A percentile compares a stretch with the other conserved stretches of the same genome.
Conservation (phyloP, 176 grass and related monocot genomes). For the Echinochloa phyllopogon region DNA sequence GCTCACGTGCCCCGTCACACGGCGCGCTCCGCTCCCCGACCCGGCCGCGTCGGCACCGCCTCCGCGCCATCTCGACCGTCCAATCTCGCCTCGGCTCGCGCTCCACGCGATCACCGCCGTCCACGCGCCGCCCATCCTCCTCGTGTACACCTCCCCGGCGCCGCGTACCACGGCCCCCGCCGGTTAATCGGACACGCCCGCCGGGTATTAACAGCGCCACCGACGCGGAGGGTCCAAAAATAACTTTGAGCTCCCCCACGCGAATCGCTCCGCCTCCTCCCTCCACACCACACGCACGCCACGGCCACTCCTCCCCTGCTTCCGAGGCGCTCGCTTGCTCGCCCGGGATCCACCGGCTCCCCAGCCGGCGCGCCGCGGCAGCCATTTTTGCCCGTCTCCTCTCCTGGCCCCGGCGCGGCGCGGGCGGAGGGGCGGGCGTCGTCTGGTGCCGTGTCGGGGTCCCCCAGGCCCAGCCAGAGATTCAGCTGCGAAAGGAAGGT, state of each 20-base stretch:
- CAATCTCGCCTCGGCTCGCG: neutral
- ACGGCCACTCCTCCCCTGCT: constrained; percentile 25
- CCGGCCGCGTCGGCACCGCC: constrained; percentile 3
- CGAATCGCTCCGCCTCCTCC: constrained; percentile 45
- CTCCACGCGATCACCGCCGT: neutral
- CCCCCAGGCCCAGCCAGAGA: neutral
- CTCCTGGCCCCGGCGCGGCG: neutral
- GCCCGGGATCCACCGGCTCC: constrained; percentile 38
- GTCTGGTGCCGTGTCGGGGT: constrained; percentile 32
- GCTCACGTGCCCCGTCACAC: constrained; percentile 35
- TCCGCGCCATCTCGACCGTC: constrained; percentile 3
- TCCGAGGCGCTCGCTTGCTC: neutral
- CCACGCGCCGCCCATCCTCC: neutral
- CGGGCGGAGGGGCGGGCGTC: neutral
- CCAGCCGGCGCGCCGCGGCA: constrained; percentile 23
- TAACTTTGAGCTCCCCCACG: constrained; percentile 53
- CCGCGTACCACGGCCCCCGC: constrained; percentile 14
- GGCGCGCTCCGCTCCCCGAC: neutral
- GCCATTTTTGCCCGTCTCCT: neutral
- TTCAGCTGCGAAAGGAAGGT: constrained; percentile 35
- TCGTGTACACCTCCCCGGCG: constrained; percentile 20
- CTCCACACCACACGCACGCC: neutral
- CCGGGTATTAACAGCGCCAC: constrained; percentile 6
- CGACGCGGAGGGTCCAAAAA: constrained; percentile 53
- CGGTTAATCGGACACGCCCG: constrained; percentile 34